Evolutionary conservation across 1,284 basidiomycete genomes (phyloP).

Genomic region (Neolentinus lepideus): DNA sequence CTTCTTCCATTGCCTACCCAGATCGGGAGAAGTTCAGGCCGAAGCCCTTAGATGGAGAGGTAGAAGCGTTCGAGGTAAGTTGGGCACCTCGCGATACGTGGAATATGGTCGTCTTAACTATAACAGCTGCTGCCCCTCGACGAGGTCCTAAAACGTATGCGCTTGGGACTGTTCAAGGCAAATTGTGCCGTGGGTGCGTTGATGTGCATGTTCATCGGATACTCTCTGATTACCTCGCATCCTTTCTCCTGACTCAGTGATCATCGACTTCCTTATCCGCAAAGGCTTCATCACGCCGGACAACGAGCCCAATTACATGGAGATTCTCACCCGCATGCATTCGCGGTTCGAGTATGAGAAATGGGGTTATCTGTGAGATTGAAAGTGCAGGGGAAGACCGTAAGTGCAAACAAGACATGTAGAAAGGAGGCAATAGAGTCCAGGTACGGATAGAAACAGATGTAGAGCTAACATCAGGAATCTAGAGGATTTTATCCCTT

Average conservation of each 20-base stretch:
- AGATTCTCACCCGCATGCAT: constrained; percentile 69
- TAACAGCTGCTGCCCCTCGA: constrained; percentile 51
- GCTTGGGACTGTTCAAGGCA: constrained; percentile 71
- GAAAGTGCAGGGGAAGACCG: background rate
- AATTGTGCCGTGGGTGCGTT: constrained; percentile 84
- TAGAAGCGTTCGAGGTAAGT: constrained; percentile 79
- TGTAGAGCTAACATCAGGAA: no score
- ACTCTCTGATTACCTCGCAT: background rate
- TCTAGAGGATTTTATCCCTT: no score
- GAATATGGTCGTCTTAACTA: background rate
- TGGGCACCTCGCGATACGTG: background rate
- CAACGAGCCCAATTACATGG: constrained; percentile 67
- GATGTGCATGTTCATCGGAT: constrained; percentile 10
- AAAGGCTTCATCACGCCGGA: constrained; percentile 73
- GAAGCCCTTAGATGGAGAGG: constrained; percentile 84
- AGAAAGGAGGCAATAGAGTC: no score
- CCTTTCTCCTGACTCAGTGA: constrained; percentile 34
- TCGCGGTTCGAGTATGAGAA: constrained; percentile 54
- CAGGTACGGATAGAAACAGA: no score
- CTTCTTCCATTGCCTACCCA: constrained; percentile 36
- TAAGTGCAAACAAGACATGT: no score
- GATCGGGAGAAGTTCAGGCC: constrained; percentile 43
- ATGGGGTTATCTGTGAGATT: constrained; percentile 33
- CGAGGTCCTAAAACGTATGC: constrained; percentile 49
- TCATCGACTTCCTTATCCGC: constrained; percentile 81